Evolutionary conservation across 352 stramenopile species (phyloP).

Genomic region (Phytophthora boehmeriae): DNA sequence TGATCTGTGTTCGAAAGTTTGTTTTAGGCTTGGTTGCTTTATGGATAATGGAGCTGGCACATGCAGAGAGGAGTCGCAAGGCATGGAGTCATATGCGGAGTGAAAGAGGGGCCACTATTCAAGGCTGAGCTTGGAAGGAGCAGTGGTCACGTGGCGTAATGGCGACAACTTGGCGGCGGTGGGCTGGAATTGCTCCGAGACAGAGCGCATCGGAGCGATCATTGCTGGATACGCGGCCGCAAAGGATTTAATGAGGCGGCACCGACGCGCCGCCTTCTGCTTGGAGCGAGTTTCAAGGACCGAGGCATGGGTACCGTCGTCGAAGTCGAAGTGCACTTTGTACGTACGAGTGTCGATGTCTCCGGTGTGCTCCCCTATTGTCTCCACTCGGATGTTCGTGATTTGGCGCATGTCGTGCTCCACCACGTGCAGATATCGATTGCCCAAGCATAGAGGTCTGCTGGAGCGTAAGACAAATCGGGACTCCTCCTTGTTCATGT

Average conservation of each 20-base stretch:
- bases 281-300: slow-evolving; percentile 67
- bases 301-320: slow-evolving; percentile 56
- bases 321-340: slow-evolving; percentile 79
- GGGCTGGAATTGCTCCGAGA: slow-evolving; percentile 18
- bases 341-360: slow-evolving; percentile 74
- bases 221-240: slow-evolving; percentile 17
- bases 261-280: slow-evolving; percentile 58
- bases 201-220: slow-evolving; percentile 22
- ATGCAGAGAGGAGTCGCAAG: background rate
- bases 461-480: slow-evolving; percentile 48
- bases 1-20: slow-evolving; percentile 21
- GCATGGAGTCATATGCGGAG: background rate
- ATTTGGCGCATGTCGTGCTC: slow-evolving; percentile 63
- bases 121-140: slow-evolving; percentile 26
- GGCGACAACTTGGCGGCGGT: slow-evolving; percentile 17
- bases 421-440: slow-evolving; percentile 40
- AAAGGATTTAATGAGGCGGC: slow-evolving; percentile 65
- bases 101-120: slow-evolving; percentile 14
- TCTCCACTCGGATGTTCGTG: slow-evolving; percentile 66
- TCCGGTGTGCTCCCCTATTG: slow-evolving; percentile 63
- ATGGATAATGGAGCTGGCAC: background rate
- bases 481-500: slow-evolving; percentile 55
- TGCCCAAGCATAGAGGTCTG: slow-evolving; percentile 55
- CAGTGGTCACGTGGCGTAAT: slow-evolving; percentile 25
- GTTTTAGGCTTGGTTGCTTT: background rate